Percentiles rank a stretch among this genome's conserved stretches.
phyloP scores from a whole-genome alignment of 805 yeast genomes.

The Lipomyces sp. region DNA sequence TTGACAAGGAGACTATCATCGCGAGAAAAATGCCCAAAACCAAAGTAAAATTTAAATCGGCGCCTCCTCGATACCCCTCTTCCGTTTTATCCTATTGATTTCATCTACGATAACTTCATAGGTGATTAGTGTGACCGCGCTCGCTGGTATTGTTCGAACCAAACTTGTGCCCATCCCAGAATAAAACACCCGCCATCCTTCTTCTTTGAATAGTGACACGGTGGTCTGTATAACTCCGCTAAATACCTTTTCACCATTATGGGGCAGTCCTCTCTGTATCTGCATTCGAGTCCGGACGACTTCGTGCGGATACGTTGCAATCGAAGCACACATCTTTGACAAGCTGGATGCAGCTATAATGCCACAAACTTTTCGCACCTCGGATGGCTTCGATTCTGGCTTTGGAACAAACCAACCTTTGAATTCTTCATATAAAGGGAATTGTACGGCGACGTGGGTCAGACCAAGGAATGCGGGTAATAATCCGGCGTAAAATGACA shows the following conservation, averaged over 20 bases:
- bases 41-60: background rate
- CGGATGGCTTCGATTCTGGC: slow-evolving; percentile 37
- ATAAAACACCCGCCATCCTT: slow-evolving; percentile 83
- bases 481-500: slow-evolving; percentile 85
- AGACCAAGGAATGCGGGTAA: slow-evolving; percentile 90
- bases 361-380: slow-evolving; percentile 46
- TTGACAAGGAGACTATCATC: background rate
- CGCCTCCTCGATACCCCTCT: background rate
- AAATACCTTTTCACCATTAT: slow-evolving; percentile 37
- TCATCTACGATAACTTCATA: slow-evolving; percentile 60
- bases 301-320: slow-evolving; percentile 91
- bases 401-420: slow-evolving; percentile 57
- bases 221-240: slow-evolving; percentile 47
- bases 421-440: slow-evolving; percentile 87
- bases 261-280: slow-evolving; percentile 46
- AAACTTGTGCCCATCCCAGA: slow-evolving; percentile 87
- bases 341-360: slow-evolving; percentile 70
- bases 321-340: slow-evolving; percentile 86
- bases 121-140: slow-evolving; percentile 92
- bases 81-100: slow-evolving; percentile 11
- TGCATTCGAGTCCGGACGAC: slow-evolving; percentile 91
- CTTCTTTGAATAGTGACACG: slow-evolving; percentile 56
- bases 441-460: slow-evolving; percentile 92
- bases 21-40: background rate
- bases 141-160: slow-evolving; percentile 89